Evolutionary conservation across 1,284 basidiomycete species (phyloP).

Genomic region (Trametes polyzona): DNA sequence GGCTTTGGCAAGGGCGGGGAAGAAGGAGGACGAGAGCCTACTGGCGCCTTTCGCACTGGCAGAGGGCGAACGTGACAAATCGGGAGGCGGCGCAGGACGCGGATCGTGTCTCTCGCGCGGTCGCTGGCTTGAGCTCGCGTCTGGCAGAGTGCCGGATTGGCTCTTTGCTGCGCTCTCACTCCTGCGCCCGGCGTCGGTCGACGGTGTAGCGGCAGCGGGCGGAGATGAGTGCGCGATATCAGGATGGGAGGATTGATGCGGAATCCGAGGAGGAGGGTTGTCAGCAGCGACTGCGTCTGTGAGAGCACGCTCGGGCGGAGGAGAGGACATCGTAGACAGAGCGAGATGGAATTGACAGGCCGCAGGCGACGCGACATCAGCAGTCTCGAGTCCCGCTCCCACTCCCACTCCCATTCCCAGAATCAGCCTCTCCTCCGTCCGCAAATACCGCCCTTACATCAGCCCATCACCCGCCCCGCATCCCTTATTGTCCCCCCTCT

Average conservation of each 20-base stretch:
- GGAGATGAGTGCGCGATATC: background rate
- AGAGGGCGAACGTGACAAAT: constrained; percentile 25
- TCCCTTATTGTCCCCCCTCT: background rate
- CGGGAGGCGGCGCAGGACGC: constrained; percentile 13
- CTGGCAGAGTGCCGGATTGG: background rate
- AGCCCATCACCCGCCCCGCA: background rate
- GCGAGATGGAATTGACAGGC: background rate
- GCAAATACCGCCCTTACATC: constrained; percentile 1
- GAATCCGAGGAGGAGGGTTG: background rate
- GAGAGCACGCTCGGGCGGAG: background rate
- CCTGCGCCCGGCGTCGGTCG: too few species aligned
- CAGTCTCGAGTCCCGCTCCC: too few species aligned
- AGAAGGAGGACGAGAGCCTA: constrained; percentile 22
- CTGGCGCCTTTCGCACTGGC: constrained; percentile 23
- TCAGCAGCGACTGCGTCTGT: background rate
- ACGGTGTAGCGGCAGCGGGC: background rate
- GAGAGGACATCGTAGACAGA: constrained; percentile 2
- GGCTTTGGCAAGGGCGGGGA: constrained; percentile 17
- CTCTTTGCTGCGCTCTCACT: too few species aligned
- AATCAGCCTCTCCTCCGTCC: background rate
- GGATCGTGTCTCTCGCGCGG: constrained; percentile 9
- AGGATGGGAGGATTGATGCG: background rate
- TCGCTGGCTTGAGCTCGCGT: background rate
- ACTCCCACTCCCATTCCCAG: too few species aligned
- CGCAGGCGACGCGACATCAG: too few species aligned